Evolutionary conservation across 352 stramenopile genomes (phyloP), one percentile per base, ranked within the genome.

Genomic region (Aphanomyces stellatus): DNA sequence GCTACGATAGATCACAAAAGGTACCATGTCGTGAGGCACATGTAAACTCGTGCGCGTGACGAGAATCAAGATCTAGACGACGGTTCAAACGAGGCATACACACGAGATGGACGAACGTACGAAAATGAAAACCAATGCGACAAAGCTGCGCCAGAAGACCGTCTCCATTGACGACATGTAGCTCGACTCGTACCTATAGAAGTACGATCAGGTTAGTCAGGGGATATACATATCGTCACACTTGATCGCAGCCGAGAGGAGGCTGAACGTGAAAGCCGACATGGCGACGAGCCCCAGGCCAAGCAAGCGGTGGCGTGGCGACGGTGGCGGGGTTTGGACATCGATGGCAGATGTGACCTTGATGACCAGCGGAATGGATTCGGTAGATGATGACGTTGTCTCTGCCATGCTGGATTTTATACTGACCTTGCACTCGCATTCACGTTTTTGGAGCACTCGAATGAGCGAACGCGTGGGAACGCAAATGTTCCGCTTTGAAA

Each of bases 71-170:
- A 76, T 67, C 75, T 86, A 37, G 4, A 57, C 30, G 11, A 7
- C 0, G n/a, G 37, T 46, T 43, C 37, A 46, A 19, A 46, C 37
- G 37, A 46, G 0, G 13, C 37, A n/a, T 19, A 46, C n/a, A n/a
- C n/a, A n/a, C n/a, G n/a, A n/a, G n/a, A n/a, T n/a, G n/a, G n/a
- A n/a, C n/a, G n/a, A n/a, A n/a, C 74, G 51, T 67, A 85, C 83
- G 55, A 85, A 27, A 25, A 76, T 88, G 35, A 88, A 59, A 11
- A 85, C 4, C 75, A 68, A 86, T 8, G 77, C 78, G 13, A 86
- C 74, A 37, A 82, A 63, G 5, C 76, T 82, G 15, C 78, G 79
- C 80, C 80, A 91, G 64, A 88, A 91, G 51, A 89, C 69, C 22
- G 71, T 80, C 65, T 91, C 79, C 64, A 87, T 80, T 11, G 75